A percentile compares a stretch with the other conserved stretches of the same genome.
Evolutionary conservation across 805 yeast species (phyloP).

Genomic region (Myxozyma melibiosi): DNA sequence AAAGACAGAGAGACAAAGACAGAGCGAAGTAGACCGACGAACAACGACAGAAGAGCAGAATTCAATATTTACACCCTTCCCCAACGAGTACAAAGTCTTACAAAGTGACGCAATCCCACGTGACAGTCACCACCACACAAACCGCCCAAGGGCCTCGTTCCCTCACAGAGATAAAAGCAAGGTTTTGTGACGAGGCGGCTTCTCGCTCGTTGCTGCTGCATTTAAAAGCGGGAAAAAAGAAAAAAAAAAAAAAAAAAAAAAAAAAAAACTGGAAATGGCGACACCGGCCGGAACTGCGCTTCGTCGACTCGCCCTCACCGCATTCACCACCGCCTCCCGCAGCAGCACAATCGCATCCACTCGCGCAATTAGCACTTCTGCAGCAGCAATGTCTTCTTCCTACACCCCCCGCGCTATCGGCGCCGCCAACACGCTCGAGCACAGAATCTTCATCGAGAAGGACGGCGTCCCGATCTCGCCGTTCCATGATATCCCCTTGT

Average conservation of each 20-base stretch:
- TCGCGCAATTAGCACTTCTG: not conserved
- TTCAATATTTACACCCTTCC: too few relatives aligned
- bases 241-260: not conserved
- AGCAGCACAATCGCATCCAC: not conserved
- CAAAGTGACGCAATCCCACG: too few relatives aligned
- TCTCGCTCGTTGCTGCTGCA: too few relatives aligned
- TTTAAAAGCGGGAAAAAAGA: not conserved
- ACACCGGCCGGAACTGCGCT: not conserved
- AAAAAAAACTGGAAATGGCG: not conserved
- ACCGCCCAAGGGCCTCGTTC: too few relatives aligned
- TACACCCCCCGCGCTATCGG: conserved; percentile 92
- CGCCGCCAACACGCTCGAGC: conserved; percentile 92
- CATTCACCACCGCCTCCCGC: not conserved
- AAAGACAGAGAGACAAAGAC: too few relatives aligned
- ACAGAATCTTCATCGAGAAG: conserved; percentile 86
- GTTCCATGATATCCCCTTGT: conserved; percentile 91
- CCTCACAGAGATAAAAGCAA: too few relatives aligned
- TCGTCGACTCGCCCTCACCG: not conserved
- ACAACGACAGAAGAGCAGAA: too few relatives aligned
- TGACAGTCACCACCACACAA: too few relatives aligned
- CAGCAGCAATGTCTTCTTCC: conserved; percentile 38
- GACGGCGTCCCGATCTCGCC: conserved; percentile 94
- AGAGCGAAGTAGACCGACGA: too few relatives aligned
- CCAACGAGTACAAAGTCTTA: too few relatives aligned
- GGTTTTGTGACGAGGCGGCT: too few relatives aligned